Evolutionary conservation across 139 green algal genomes (phyloP).

Genomic region (Chlorella ohadii): DNA sequence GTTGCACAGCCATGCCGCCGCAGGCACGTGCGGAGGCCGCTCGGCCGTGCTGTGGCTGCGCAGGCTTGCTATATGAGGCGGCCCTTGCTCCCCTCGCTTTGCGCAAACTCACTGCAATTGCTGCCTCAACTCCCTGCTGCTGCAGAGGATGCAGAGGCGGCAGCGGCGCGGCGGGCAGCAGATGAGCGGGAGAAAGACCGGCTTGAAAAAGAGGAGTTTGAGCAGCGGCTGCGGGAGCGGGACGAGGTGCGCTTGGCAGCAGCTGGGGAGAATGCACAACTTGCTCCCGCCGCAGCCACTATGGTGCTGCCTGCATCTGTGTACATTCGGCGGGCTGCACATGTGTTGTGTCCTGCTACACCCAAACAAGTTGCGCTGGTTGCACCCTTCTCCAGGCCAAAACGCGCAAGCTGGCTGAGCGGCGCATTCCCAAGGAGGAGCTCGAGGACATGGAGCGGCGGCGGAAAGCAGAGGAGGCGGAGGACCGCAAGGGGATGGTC

Average conservation of each 20-base stretch:
- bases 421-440: conserved; percentile 61
- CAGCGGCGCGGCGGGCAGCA: conserved; percentile 38
- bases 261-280: too few species aligned
- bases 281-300: too few species aligned
- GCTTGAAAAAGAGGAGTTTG: conserved; percentile 92
- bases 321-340: too few species aligned
- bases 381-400: too few species aligned
- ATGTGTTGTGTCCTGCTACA: too few species aligned
- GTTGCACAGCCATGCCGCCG: neutral
- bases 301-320: too few species aligned
- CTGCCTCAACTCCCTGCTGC: neutral
- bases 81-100: too few species aligned
- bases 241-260: conserved; percentile 44
- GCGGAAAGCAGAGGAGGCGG: conserved; percentile 34
- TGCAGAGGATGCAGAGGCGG: conserved; percentile 45
- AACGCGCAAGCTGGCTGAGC: conserved; percentile 78
- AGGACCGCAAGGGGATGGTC: conserved; percentile 27
- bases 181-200: conserved; percentile 57
- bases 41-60: too few species aligned
- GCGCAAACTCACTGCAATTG: too few species aligned
- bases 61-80: too few species aligned
- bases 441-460: conserved; percentile 59
- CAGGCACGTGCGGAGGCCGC: too few species aligned
- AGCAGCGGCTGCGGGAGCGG: conserved; percentile 76
- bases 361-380: too few species aligned